phyloP scores from a whole-genome alignment of 306 rosid species.

The Quercus glauca region DNA sequence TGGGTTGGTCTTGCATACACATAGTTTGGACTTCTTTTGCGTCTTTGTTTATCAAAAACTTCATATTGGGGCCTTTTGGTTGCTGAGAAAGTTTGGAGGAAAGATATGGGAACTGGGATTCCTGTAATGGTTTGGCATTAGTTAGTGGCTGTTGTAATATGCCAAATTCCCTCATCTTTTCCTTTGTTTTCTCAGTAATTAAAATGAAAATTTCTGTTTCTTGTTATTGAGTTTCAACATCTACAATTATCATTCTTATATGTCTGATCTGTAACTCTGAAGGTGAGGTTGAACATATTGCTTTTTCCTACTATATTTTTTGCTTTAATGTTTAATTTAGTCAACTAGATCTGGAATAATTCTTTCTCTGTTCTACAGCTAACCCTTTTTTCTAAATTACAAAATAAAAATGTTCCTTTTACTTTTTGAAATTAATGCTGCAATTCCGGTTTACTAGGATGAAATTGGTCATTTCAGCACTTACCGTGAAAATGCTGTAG shows the following conservation, averaged over 20 bases:
- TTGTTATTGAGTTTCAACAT: neutral
- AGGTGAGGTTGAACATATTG: neutral
- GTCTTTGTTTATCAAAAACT: neutral
- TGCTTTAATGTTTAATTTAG: neutral
- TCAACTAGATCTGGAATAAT: slow-evolving; percentile 30
- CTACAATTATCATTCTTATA: neutral
- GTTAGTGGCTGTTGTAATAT: neutral
- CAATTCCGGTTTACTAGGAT: neutral
- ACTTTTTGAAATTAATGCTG: slow-evolving; percentile 4
- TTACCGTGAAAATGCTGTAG: neutral
- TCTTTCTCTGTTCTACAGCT: neutral
- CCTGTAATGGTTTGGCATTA: neutral
- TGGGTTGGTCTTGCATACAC: neutral
- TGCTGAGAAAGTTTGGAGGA: slow-evolving; percentile 9
- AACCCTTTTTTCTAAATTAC: neutral
- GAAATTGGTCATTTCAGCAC: slow-evolving; percentile 7
- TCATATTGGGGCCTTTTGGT: slow-evolving; percentile 15
- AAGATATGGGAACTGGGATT: neutral
- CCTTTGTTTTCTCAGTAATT: neutral
- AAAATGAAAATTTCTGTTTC: slow-evolving; percentile 8
- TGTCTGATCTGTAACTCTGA: neutral
- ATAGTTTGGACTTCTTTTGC: neutral
- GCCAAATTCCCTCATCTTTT: neutral
- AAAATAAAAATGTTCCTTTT: neutral
- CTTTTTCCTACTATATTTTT: neutral